Evolutionary conservation across 371 early-diverging fungal genomes (phyloP).

Genomic region (Rhizomucor miehei): DNA sequence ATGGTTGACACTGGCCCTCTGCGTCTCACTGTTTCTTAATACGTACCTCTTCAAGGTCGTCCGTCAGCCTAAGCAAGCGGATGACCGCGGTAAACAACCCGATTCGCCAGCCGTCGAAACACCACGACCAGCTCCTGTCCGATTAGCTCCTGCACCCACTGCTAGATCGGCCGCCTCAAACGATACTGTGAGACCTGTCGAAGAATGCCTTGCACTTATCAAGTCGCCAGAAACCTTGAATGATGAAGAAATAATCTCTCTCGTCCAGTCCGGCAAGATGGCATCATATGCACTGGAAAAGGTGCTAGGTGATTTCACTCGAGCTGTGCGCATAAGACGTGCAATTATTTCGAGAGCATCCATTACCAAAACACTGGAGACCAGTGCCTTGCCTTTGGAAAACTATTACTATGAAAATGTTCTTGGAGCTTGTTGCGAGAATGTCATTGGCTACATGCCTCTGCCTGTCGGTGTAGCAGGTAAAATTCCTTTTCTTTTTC

Average conservation of each 20-base stretch:
- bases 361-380: slow-evolving; percentile 61
- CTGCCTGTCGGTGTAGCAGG: slow-evolving; percentile 90
- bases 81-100: slow-evolving; percentile 15
- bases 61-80: slow-evolving; percentile 46
- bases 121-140: slow-evolving; percentile 9
- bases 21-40: slow-evolving; percentile 62
- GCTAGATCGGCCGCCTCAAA: slow-evolving; percentile 10
- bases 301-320: slow-evolving; percentile 65
- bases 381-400: slow-evolving; percentile 68
- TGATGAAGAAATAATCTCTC: slow-evolving; percentile 77
- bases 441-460: slow-evolving; percentile 95
- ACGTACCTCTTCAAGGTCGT: slow-evolving; percentile 64
- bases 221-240: slow-evolving; percentile 42
- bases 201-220: slow-evolving; percentile 62
- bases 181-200: slow-evolving; percentile 52
- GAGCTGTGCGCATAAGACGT: slow-evolving; percentile 87
- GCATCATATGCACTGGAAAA: slow-evolving; percentile 87
- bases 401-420: slow-evolving; percentile 90
- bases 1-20: slow-evolving; percentile 52
- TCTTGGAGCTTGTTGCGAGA: slow-evolving; percentile 94
- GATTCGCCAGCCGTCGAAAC: not conserved
- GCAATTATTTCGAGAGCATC: slow-evolving; percentile 72
- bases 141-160: slow-evolving; percentile 13
- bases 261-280: slow-evolving; percentile 72
- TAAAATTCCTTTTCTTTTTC: no score